Evolutionary conservation across 441 rosid species (phyloP), one percentile per base, ranked within the genome.

Genomic region (Cnidoscolus chayamansa): DNA sequence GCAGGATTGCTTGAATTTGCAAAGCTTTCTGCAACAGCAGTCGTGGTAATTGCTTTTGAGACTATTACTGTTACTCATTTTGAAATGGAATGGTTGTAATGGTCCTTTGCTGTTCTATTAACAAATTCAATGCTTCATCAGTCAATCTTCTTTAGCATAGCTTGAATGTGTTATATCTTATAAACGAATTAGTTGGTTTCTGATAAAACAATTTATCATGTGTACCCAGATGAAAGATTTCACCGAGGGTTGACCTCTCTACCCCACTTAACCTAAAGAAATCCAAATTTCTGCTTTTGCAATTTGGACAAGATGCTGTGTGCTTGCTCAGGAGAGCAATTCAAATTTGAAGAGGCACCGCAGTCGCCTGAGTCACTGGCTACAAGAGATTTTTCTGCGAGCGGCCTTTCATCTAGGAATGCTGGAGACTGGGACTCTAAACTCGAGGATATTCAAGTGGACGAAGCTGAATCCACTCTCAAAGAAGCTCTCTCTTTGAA

Each of bases 251-350:
- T 58, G 77, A 74, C 56, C 48, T 40, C 25, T 49, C 20, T 61
- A 32, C 37, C 37, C 4, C 37, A 45, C 65, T 68, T 57, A 3
- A 8, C 57, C 13, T 6, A 55, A 49, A 62, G 50, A 73, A 70
- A 68, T 68, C 69, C 65, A 50, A 67, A 68, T 64, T 65, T 56
- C 64, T 72, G 68, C 25, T 4, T 56, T 50, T 53, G 49, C 10
- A 35, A 55, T 63, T 53, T 19, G 77, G 76, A 66, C 72, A 87
- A 79, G 80, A 92, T 92, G 98, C 75, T 92, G 94, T 92, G 98
- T 73, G 89, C 97, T 81, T 94, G 98, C 77, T 94, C 99, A 37
- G 96, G 99, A 17, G 94, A 92, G 83, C 98, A 88, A 63, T 90
- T 94, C 84, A 87, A 89, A 72, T 81, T 91, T 53, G 96, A 94